Evolutionary conservation across 202 grass and related monocot species (phyloP), one percentile per base, ranked within the genome.

Genomic region (Thinopyrum obtusiflorum): DNA sequence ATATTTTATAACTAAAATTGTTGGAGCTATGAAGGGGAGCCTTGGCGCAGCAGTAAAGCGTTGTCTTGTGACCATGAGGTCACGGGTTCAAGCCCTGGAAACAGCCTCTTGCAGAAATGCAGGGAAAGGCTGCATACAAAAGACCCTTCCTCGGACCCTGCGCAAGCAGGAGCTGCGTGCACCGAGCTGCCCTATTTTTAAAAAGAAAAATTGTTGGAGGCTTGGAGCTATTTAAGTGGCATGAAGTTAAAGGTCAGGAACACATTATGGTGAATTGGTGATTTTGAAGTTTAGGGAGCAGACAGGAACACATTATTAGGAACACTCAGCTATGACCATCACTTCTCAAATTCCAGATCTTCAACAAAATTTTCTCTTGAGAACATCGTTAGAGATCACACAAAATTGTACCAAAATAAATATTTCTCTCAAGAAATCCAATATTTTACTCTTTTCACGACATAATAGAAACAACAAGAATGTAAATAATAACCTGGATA

Each of bases 401-500:
- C 4, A 44, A 86, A 66, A 82, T 9, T 65, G 17, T 32, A 24
- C 62, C 53, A 12, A 57, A 78, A 63, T 23, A 77, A 63, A 87
- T 24, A 62, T 64, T 85, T 26, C 53, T 74, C 18, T 42, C 36
- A 57, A 49, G n/a, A 84, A 78, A 61, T 77, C 12, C 18, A 31
- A 33, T 77, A 76, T 61, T 85, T 77, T 51, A 68, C 35, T 49
- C 39, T 82, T 55, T 64, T 65, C 42, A 46, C 10, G 55, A 59
- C 29, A 77, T 87, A 62, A 46, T 87, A 79, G 60, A 72, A 80
- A 73, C 10, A 73, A 66, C 12, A 72, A 75, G 40, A 79, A 85
- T 73, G 55, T 65, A 70, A 77, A 87, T 29, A 65, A 62, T 44
- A 79, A 99, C 97, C 97, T 94, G 97, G 93, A 94, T 99, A 99